Evolutionary conservation across 441 rosid species (phyloP).

Genomic region (Erodium moschatum): DNA sequence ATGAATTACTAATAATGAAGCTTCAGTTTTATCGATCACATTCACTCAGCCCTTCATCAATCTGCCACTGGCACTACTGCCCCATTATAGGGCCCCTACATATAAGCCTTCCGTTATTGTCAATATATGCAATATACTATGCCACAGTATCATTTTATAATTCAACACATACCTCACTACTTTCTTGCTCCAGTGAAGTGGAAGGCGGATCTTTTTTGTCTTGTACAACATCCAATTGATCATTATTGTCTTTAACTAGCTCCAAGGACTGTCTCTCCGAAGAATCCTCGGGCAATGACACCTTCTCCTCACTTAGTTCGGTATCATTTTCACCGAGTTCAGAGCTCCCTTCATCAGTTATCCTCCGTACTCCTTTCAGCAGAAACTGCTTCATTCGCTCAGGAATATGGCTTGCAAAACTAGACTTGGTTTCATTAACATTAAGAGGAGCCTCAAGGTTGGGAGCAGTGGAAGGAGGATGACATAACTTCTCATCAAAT

Average conservation of each 20-base stretch:
- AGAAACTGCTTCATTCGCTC: slow-evolving; percentile 95
- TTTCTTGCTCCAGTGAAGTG: slow-evolving; percentile 58
- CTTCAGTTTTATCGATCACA: neutral
- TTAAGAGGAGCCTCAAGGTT: slow-evolving; percentile 38
- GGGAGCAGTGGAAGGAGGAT: slow-evolving; percentile 49
- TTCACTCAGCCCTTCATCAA: neutral
- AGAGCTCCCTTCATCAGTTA: slow-evolving; percentile 77
- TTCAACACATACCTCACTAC: slow-evolving; percentile 57
- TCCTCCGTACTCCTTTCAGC: slow-evolving; percentile 73
- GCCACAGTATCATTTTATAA: neutral
- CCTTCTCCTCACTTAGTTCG: slow-evolving; percentile 41
- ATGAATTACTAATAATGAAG: too few relatives aligned
- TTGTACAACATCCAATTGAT: slow-evolving; percentile 50
- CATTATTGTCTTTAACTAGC: slow-evolving; percentile 47
- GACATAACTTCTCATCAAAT: slow-evolving; percentile 79
- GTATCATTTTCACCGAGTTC: slow-evolving; percentile 56
- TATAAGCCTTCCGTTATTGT: neutral
- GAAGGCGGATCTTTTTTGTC: slow-evolving; percentile 51
- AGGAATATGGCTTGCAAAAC: slow-evolving; percentile 79
- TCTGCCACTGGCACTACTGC: neutral
- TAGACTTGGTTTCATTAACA: slow-evolving; percentile 47
- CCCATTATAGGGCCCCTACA: neutral
- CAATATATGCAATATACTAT: slow-evolving; percentile 3
- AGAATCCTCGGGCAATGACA: slow-evolving; percentile 40
- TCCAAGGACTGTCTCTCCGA: slow-evolving; percentile 42